phyloP scores from a whole-genome alignment of 1,284 basidiomycete genomes.

The Apiotrichum akiyoshidainum region DNA sequence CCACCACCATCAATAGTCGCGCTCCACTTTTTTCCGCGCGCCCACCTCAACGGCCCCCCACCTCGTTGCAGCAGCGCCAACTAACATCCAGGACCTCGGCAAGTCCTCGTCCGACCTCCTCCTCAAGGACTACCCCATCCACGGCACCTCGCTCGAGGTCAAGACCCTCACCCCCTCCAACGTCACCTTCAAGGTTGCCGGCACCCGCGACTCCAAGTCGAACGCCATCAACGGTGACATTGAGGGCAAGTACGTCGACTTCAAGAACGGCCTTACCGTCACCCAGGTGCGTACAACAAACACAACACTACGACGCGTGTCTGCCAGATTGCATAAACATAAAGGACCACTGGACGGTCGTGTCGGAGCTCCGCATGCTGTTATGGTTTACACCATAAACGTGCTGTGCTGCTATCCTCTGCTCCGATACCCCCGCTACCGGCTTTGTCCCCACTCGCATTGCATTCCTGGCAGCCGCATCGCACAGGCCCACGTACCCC shows the following conservation, averaged over 20 bases:
- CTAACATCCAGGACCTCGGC: conserved; percentile 71
- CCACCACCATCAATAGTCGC: not conserved
- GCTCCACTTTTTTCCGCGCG: not conserved
- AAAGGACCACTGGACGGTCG: too few species aligned
- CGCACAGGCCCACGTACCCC: not conserved
- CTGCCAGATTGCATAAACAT: not conserved
- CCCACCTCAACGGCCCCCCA: not conserved
- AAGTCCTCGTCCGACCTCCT: conserved; percentile 96
- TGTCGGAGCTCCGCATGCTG: too few species aligned
- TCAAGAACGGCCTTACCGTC: conserved; percentile 82
- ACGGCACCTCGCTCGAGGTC: conserved; percentile 75
- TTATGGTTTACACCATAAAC: too few species aligned
- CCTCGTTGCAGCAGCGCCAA: too few species aligned
- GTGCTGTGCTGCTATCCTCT: too few species aligned
- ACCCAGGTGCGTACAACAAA: conserved; percentile 60
- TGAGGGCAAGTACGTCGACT: conserved; percentile 86
- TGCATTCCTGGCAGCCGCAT: too few species aligned
- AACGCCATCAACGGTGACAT: conserved; percentile 75
- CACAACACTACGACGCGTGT: not conserved
- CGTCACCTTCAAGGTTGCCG: conserved; percentile 83
- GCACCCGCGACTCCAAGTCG: conserved; percentile 69
- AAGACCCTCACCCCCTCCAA: conserved; percentile 92
- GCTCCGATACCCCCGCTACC: too few species aligned
- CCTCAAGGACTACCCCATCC: conserved; percentile 85
- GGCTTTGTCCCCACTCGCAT: too few species aligned